phyloP scores from a whole-genome alignment of 1,284 basidiomycete genomes.

The Baeospora myosura region DNA sequence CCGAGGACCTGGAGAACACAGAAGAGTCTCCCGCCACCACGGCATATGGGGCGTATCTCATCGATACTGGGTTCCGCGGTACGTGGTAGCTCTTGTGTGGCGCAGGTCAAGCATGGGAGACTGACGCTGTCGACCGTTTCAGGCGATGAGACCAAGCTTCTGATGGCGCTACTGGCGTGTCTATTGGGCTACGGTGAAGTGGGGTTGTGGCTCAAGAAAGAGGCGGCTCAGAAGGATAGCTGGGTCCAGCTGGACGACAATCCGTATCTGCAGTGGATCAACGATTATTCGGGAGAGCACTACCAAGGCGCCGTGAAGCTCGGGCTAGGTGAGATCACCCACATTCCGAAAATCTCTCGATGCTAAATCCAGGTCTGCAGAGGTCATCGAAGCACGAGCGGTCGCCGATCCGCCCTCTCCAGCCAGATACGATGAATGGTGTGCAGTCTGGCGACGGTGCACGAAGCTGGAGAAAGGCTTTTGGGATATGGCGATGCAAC shows the following conservation, averaged over 20 bases:
- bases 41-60: constrained; percentile 82
- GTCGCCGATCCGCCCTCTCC: constrained; percentile 60
- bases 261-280: constrained; percentile 75
- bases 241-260: constrained; percentile 63
- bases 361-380: constrained; percentile 28
- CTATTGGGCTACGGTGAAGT: constrained; percentile 94
- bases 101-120: neutral
- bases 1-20: constrained; percentile 52
- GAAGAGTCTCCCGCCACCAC: constrained; percentile 66
- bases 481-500: constrained; percentile 78
- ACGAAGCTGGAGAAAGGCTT: constrained; percentile 79
- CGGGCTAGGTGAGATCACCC: constrained; percentile 51
- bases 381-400: constrained; percentile 47
- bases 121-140: constrained; percentile 1
- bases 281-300: constrained; percentile 67
- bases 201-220: constrained; percentile 69
- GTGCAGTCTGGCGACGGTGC: constrained; percentile 71
- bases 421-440: constrained; percentile 58
- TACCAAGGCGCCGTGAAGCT: constrained; percentile 68
- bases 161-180: constrained; percentile 82
- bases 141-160: constrained; percentile 69
- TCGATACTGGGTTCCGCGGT: constrained; percentile 73
- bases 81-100: constrained; percentile 9
- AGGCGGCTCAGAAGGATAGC: constrained; percentile 38
- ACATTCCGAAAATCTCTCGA: neutral